Percentiles rank a stretch among this genome's conserved stretches.
Evolutionary conservation across 192 early-diverging fungal genomes (phyloP).

Genomic region (Tieghemiomyces parasiticus): DNA sequence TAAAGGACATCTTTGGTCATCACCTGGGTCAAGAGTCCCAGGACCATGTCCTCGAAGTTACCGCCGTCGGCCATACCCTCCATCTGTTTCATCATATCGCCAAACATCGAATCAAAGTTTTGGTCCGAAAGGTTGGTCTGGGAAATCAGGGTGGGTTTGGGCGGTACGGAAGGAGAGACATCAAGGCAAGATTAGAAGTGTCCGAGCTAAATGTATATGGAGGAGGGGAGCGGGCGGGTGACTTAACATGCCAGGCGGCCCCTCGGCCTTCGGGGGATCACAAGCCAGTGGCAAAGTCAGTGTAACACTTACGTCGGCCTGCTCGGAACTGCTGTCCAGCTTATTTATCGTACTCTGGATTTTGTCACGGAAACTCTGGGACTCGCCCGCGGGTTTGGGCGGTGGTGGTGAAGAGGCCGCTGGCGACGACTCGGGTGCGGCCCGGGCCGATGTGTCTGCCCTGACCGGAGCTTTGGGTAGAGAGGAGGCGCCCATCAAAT

Average conservation of each 20-base stretch:
- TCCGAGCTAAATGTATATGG: background rate
- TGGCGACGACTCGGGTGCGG: background rate
- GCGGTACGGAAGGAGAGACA: background rate
- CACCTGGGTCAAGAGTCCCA: constrained; percentile 78
- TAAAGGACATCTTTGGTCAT: constrained; percentile 88
- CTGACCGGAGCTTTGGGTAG: background rate
- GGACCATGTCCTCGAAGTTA: constrained; percentile 75
- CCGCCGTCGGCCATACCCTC: constrained; percentile 58
- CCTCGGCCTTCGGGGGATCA: too few relatives aligned
- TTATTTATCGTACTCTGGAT: constrained; percentile 85
- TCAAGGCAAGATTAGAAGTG: background rate
- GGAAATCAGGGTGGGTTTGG: background rate
- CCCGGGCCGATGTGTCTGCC: background rate
- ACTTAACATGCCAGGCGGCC: background rate
- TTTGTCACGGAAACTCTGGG: constrained; percentile 65
- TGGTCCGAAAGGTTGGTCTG: constrained; percentile 13
- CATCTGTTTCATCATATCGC: constrained; percentile 75
- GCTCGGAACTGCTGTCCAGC: constrained; percentile 67
- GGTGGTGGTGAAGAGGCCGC: background rate
- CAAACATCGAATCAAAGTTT: constrained; percentile 28
- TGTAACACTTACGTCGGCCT: constrained; percentile 53
- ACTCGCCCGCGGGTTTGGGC: constrained; percentile 1
- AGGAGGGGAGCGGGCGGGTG: constrained; percentile 17
- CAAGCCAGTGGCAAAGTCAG: too few relatives aligned
- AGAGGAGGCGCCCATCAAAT: background rate